Base-by-base conservation (phyloP, 176 grass and related monocot genomes). In the Carex littledalei region DNA sequence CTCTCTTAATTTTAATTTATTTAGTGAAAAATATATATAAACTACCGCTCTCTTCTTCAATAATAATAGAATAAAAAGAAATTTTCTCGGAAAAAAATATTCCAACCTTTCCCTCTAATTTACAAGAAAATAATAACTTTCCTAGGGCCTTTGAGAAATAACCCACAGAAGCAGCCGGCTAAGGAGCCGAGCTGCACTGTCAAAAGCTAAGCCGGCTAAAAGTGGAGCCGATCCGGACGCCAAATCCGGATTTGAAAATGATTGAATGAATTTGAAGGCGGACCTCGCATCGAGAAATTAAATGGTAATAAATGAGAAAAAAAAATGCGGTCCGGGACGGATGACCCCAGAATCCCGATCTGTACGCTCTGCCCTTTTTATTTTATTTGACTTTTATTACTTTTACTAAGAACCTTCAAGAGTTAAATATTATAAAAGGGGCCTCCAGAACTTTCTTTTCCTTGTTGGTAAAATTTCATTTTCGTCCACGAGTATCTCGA, bases 261-360 rank as follows among this genome's bases (percentile, higher is more conserved):
- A 55, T 49, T 22, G 11, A 63, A 83, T 66, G 63, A 17, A 67
- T 13, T 39, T 20, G 35, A 72, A 81, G 52, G 49, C 21, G 55
- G 55, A 63, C 39, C 61, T 83, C 45, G 52, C 54, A 63, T 83
- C 39, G 58, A 83, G 63, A 62, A 83, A 63, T 70, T 67, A 9
- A 84, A 73, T 58, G 26, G 26, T 32, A 85, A 71, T 85, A 58
- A 85, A 85, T 85, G 64, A 57, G 29, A 2, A 22, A 67, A 10
- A 57, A 73, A 15, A 56, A 58, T 85, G 67, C 57, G 67, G 67
- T 56, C 83, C 67, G 83, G 43, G 26, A 85, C 17, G 60, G 18
- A 56, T 84, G 81, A 84, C 63, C 81, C 66, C 66, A 73, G 68
- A 84, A 73, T 84, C 83, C 45, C 66, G 22, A 56, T 55, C 82